Evolutionary conservation across 805 yeast genomes (phyloP), one percentile per base, ranked within the genome.

Genomic region (Geotrichum ghanense): DNA sequence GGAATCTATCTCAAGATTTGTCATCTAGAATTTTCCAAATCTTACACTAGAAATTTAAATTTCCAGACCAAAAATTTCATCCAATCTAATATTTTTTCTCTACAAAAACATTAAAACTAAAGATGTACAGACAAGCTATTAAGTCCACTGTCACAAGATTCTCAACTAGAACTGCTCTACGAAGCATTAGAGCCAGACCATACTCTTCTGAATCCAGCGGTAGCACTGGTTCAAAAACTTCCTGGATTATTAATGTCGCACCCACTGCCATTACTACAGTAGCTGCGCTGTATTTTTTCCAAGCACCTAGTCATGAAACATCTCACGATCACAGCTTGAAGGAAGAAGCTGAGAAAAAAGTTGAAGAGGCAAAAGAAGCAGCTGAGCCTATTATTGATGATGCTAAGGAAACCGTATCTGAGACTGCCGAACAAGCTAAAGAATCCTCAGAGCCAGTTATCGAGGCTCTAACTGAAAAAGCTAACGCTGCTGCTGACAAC

Each of bases 401-500:
- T 7, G 27, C 12, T 12, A 24, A 24, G 27, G 10, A 24, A 24
- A 12, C 27, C 27, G 12, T 24, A 7, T 24, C 27, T 7, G 27
- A 24, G 7, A 24, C 27, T 24, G 27, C 27, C 12, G 10, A 24
- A 24, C 7, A 24, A 12, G 12, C 12, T 31, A 19, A 31, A 12
- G 19, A 31, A 31, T 16, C 17, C 37, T 19, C 16, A 6, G 17
- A 31, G 17, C 17, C 37, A n/a, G 10, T n/a, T 12, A 10, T 19
- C 27, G 27, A 24, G 12, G 27, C 12, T 12, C 10, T 24, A 24
- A 7, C 12, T 24, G 27, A 24, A 24, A 24, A 24, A 24, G 27
- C 12, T 24, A 24, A 83, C 65, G 72, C 75, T 59, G 69, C 77
- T 10, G 84, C 85, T 7, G 69, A 62, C 34, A 63, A 68, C 45